A percentile compares a stretch with the other conserved stretches of the same genome.
Evolutionary conservation across 2,329 filamentous ascomycete species (phyloP).

Genomic region (Colletotrichum sidae): DNA sequence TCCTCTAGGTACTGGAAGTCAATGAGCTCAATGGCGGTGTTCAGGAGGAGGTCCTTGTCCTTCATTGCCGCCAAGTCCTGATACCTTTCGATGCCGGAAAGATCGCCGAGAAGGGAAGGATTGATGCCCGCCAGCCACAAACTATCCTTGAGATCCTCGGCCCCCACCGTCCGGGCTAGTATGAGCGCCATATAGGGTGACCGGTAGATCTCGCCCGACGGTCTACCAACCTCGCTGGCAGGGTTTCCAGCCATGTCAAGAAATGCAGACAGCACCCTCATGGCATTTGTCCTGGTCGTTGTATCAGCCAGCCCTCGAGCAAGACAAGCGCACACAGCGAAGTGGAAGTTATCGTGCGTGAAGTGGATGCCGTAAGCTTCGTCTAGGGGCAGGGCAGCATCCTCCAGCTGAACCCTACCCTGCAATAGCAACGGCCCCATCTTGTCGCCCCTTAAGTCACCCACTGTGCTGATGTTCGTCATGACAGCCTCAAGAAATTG

Average conservation of each 20-base stretch:
- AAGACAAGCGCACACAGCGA: constrained; percentile 73
- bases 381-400: constrained; percentile 71
- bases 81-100: constrained; percentile 53
- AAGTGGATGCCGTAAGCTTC: constrained; percentile 76
- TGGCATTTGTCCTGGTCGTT: constrained; percentile 67
- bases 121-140: constrained; percentile 71
- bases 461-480: constrained; percentile 71
- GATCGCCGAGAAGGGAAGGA: constrained; percentile 53
- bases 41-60: constrained; percentile 72
- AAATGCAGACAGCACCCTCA: constrained; percentile 72
- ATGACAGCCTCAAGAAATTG: constrained; percentile 74
- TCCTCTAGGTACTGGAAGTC: constrained; percentile 76
- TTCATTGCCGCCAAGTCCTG: constrained; percentile 60
- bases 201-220: constrained; percentile 39
- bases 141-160: constrained; percentile 72
- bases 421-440: constrained; percentile 72
- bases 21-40: constrained; percentile 72
- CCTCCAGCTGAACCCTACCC: constrained; percentile 69
- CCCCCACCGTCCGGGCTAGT: constrained; percentile 64
- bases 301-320: constrained; percentile 73
- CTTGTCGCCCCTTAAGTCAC: constrained; percentile 68
- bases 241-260: constrained; percentile 62
- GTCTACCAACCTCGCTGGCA: constrained; percentile 32
- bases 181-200: constrained; percentile 73
- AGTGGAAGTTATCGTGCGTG: constrained; percentile 73